Conservation (phyloP, 2,329 filamentous ascomycete genomes). For the Colletotrichum cordylinicola region DNA sequence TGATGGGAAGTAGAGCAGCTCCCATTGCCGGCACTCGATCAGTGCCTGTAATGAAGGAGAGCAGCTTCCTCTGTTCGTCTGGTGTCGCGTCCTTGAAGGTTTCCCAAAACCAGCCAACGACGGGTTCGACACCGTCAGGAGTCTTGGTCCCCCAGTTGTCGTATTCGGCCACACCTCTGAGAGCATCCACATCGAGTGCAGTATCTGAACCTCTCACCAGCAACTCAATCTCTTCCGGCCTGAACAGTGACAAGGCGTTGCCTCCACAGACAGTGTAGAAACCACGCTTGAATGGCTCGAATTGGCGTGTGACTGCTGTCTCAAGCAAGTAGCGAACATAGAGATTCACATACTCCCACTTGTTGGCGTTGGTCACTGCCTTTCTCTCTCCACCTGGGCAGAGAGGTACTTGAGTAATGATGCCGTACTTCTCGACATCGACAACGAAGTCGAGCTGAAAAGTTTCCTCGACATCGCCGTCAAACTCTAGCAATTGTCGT, state of each 20-base stretch:
- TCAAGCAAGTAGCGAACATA: slow-evolving; percentile 85
- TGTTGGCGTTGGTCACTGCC: slow-evolving; percentile 83
- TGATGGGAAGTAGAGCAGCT: slow-evolving; percentile 78
- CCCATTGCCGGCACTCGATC: slow-evolving; percentile 91
- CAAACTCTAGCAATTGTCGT: slow-evolving; percentile 78
- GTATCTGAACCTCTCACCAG: slow-evolving; percentile 87
- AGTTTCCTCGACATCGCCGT: slow-evolving; percentile 80
- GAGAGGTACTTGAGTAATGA: slow-evolving; percentile 69
- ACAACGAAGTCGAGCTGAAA: slow-evolving; percentile 86
- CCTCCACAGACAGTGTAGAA: slow-evolving; percentile 93
- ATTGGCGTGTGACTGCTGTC: slow-evolving; percentile 78
- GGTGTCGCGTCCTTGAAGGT: slow-evolving; percentile 72
- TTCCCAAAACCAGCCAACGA: slow-evolving; percentile 89
- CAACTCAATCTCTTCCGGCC: slow-evolving; percentile 90
- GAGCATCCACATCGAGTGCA: slow-evolving; percentile 75
- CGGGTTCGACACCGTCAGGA: slow-evolving; percentile 65
- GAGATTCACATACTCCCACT: slow-evolving; percentile 84
- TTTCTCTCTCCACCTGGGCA: slow-evolving; percentile 75
- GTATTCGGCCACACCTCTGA: slow-evolving; percentile 80
- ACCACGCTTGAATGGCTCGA: slow-evolving; percentile 91
- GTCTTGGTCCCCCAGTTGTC: slow-evolving; percentile 75
- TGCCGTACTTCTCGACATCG: slow-evolving; percentile 79
- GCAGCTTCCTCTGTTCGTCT: slow-evolving; percentile 75
- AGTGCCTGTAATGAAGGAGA: slow-evolving; percentile 89
- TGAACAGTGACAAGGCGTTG: slow-evolving; percentile 85